Evolutionary conservation across 257 asterid species (phyloP), one percentile per base, ranked within the genome.

Genomic region (Ophiorrhiza pumila): DNA sequence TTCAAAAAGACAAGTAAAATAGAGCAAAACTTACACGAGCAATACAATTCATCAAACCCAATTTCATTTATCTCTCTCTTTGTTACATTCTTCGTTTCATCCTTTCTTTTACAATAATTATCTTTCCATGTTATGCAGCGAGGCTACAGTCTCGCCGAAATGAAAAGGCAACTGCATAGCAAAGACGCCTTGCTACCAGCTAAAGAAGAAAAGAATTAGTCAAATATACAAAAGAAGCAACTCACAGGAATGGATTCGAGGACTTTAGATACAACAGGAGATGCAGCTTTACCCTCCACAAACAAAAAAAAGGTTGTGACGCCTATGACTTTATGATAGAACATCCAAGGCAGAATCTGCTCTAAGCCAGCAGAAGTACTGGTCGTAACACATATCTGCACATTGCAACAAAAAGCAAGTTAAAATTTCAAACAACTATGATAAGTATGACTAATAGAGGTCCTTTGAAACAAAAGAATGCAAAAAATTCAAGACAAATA

Each of bases 321-420:
- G 56, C 90, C 92, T 69, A 89, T 77, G 69, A 82, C 89, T 76
- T 80, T 89, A 78, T 89, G 95, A 74, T 89, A 89, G 81, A 85
- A 89, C 85, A 86, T 87, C 95, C 95, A 89, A 7, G 95, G 92
- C 18, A 89, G 82, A 67, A 85, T 89, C 80, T 89, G 89, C 69
- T 87, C 95, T 34, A 89, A 74, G 79, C 85, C 78, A 46, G 85
- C 92, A 55, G 89, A 87, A 14, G 90, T 89, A 79, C 87, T 86
- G 43, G 92, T 77, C 20, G 85, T 86, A 53, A 89, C 78, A 76
- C 92, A 83, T 74, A 89, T 82, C 95, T 89, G 89, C 84, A 62
- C 23, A 74, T 67, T 43, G 25, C 45, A 49, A 57, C 22, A 43
- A 49, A 69, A 22, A 25, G 63, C 18, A 25, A 66, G 7, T 39